Evolutionary conservation across 2,329 filamentous ascomycete genomes (phyloP).

Genomic region (Aureobasidium uvarum): DNA sequence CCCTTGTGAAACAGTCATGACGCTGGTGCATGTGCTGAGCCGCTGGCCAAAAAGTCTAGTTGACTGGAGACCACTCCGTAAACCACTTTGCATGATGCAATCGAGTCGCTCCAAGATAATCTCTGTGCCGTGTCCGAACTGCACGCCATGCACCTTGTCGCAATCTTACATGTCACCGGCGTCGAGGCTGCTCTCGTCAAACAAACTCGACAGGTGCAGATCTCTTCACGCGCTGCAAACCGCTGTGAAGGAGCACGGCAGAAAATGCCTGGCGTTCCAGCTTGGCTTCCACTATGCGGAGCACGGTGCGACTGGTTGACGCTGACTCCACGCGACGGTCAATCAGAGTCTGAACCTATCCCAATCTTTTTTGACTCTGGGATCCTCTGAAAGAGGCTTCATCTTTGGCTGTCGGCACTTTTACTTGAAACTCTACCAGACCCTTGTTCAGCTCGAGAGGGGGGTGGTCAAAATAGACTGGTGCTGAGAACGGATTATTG

Average conservation of each 20-base stretch:
- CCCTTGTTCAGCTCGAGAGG: background rate
- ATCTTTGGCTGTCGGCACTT: background rate
- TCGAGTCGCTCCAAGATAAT: background rate
- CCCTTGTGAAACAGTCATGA: background rate
- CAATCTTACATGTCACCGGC: background rate
- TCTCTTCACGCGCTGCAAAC: background rate
- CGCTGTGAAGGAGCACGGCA: background rate
- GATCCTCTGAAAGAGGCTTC: background rate
- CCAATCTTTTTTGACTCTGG: background rate
- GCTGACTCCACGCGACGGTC: no score
- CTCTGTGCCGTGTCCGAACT: constrained; percentile 3
- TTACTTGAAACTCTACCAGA: background rate
- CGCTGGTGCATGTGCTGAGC: background rate
- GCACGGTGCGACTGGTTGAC: background rate
- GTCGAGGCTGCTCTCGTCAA: background rate
- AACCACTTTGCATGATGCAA: background rate
- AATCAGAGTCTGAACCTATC: background rate
- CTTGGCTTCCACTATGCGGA: background rate
- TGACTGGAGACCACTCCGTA: background rate
- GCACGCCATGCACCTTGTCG: background rate
- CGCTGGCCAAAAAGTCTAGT: background rate
- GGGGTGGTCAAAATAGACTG: background rate
- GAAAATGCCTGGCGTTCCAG: background rate
- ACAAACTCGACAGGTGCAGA: background rate
- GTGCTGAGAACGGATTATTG: background rate